Conservation (phyloP, 192 early-diverging fungal species). For the Neocallimastix lanati region DNA sequence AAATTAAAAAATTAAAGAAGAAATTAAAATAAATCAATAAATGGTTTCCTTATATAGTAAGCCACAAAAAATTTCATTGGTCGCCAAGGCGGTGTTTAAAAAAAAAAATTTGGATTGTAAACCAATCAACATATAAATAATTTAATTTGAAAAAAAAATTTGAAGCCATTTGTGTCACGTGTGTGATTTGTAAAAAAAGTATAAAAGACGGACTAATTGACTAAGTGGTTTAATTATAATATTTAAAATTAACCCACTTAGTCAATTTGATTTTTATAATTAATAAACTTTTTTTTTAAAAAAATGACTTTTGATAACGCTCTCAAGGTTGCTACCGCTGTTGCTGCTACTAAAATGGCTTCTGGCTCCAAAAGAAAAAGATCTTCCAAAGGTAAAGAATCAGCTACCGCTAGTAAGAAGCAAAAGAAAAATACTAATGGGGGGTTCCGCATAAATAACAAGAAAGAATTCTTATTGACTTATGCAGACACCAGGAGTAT, state of each 20-base stretch:
- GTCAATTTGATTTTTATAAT: not conserved
- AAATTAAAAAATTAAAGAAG: not conserved
- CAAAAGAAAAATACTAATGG: not conserved
- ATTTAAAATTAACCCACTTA: not conserved
- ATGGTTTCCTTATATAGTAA: not conserved
- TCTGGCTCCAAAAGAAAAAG: not conserved
- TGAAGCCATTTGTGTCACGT: no score
- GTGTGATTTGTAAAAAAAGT: no score
- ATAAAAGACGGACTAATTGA: no score
- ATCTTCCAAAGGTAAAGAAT: not conserved
- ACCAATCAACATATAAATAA: no score
- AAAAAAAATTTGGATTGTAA: no score
- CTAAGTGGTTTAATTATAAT: not conserved
- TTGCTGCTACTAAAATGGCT: not conserved
- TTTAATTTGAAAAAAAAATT: no score
- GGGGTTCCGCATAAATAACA: not conserved
- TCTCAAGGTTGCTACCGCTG: not conserved
- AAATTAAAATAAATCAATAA: not conserved
- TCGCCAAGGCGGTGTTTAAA: no score
- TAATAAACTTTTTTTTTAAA: not conserved
- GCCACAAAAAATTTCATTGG: no score
- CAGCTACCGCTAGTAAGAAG: not conserved
- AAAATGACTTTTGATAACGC: not conserved
- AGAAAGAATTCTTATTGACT: not conserved
- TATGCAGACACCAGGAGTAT: not conserved